A percentile compares a stretch with the other conserved stretches of the same genome.
phyloP scores from a whole-genome alignment of 2,329 filamentous ascomycete species.

The Catunica adiposa region DNA sequence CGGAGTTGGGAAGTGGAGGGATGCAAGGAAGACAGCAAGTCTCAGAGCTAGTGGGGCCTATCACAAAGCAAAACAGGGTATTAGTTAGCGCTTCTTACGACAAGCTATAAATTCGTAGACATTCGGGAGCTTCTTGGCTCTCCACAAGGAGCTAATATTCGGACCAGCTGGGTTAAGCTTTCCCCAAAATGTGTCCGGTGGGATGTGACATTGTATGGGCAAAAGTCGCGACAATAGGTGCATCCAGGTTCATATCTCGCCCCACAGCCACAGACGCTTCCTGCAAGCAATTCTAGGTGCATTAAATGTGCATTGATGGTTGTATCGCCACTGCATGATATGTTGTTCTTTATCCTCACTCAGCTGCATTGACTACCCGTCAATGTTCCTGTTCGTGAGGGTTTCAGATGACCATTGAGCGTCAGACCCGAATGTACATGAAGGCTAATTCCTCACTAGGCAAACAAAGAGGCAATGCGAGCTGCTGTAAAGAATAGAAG shows the following conservation, averaged over 20 bases:
- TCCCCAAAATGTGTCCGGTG: background rate
- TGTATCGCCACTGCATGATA: background rate
- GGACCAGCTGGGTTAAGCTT: background rate
- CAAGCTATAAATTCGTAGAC: background rate
- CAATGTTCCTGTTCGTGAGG: too few relatives aligned
- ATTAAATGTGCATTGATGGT: background rate
- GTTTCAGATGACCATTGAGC: too few relatives aligned
- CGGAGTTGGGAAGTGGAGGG: background rate
- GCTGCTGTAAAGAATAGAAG: background rate
- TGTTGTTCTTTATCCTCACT: background rate
- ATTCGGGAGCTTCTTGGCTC: background rate
- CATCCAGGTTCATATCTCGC: background rate
- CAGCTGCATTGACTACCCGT: background rate
- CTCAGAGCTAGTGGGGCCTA: background rate
- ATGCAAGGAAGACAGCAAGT: too few relatives aligned
- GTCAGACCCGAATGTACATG: too few relatives aligned
- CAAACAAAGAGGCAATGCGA: background rate
- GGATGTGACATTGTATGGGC: background rate
- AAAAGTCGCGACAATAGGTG: background rate
- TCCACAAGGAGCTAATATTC: background rate
- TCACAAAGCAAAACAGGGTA: background rate
- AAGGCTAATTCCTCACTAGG: background rate
- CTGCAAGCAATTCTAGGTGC: slow-evolving; percentile 1
- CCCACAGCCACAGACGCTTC: background rate
- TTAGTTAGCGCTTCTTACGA: background rate